Base-by-base conservation (phyloP, 1,139 yeast species). In the Lodderomyces pseudojiufengensis region DNA sequence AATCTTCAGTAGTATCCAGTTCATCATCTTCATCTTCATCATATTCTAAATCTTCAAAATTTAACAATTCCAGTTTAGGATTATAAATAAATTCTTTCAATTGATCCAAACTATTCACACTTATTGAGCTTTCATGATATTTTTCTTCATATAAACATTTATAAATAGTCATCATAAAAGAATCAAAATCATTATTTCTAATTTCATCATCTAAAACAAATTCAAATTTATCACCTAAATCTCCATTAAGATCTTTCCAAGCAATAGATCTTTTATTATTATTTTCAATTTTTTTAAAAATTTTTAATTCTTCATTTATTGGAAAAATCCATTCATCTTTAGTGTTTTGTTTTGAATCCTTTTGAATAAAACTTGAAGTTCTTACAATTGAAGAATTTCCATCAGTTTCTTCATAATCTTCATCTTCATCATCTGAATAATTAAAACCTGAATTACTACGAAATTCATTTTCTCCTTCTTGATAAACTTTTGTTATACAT, bases 161-260 rank as follows among this genome's bases (percentile, higher is more conserved):
- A 52, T 76, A 73, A 10, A 87, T 69, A 0, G 79, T 68, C 26
- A 64, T 55, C 62, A 84, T 76, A 54, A 92, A 92, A 31, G 70
- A 66, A 22, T 81, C 82, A 34, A 86, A 70, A 18, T 80, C 80
- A 26, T 63, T 65, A 3, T 63, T 50, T 22, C 80, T 69, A 7
- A 82, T 76, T n/a, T 72, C 70, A 32, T 73, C 74, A 43, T 80
- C 87, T 38, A 88, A 76, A 14, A 84, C 70, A 59, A 87, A 90
- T 57, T 87, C 95, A 58, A 84, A 88, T 42, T 71, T 64, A 53
- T 90, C 97, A 11, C 90, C 97, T n/a, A 70, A 67, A 48, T 87
- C 96, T 22, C 95, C 96, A 34, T 82, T 82, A 35, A 80, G 55
- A 48, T 92, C 96, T 18, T 65, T 66, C 98, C 98, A 92, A 1